These are phyloP conservation scores for Pseudoscleropodium purum DNA, from an alignment of 225 moss, liverwort and hornwort species.

Conservation along the genomic window DNA sequence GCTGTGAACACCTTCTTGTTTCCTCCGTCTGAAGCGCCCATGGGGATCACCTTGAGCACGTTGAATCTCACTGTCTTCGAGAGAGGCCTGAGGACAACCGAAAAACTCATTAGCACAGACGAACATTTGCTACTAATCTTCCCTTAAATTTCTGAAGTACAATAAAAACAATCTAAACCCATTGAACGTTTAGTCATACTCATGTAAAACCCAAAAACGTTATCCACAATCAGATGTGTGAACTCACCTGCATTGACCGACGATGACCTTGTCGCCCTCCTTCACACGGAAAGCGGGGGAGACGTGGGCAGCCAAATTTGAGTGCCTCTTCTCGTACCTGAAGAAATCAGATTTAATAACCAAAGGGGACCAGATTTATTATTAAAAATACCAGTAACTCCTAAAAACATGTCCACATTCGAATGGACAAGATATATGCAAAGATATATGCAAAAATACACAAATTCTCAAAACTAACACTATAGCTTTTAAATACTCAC, in stretches of 20 bases:
- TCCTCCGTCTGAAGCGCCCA: slow-evolving; percentile 51
- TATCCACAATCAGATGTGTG: neutral
- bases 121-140: neutral
- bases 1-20: slow-evolving; percentile 59
- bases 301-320: slow-evolving; percentile 51
- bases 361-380: too few species aligned
- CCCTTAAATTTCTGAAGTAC: neutral
- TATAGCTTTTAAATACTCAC: neutral
- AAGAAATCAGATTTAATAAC: neutral
- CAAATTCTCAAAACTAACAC: neutral
- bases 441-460: neutral
- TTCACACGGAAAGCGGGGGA: slow-evolving; percentile 56
- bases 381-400: too few species aligned
- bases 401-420: neutral
- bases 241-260: slow-evolving; percentile 54
- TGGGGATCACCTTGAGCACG: slow-evolving; percentile 50
- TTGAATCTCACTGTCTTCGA: slow-evolving; percentile 56
- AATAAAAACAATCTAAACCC: neutral
- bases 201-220: neutral
- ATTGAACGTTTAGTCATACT: neutral
- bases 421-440: neutral
- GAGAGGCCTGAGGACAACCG: slow-evolving; percentile 14
- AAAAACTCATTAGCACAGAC: neutral
- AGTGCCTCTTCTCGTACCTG: slow-evolving; percentile 56
- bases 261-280: slow-evolving; percentile 55